Evolutionary conservation across 495 filamentous ascomycete genomes (phyloP), one percentile per base, ranked within the genome.

Genomic region (Penicillium samsonianum): DNA sequence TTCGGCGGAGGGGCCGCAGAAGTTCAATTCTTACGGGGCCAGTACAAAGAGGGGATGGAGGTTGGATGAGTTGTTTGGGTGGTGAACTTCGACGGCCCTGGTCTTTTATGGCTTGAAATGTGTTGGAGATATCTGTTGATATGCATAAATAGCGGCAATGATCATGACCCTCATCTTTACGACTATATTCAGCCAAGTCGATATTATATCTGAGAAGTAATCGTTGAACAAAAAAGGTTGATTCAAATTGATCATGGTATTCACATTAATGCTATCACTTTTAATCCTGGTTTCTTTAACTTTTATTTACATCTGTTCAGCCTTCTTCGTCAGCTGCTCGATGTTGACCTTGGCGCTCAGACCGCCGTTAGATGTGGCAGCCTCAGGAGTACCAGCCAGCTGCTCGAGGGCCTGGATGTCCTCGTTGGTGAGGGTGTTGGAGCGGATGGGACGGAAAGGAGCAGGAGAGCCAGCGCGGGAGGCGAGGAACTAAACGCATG

Each of bases 1-100:
- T 5, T 78, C 79, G 48, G 76, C 78, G 0, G 86, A 89, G 61
- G 85, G 85, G 1, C 82, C 83, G 16, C 81, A 84, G 67, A 35
- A 65, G 22, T 67, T 67, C 26, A 57, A 68, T 61, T 51, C 61
- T 12, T 74, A 67, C 44, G 55, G 55, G 12, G 42, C 50, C 17
- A 55, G 42, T 6, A 35, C 57, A 53, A 64, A 54, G 59, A 58
- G 58, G 35, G 44, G 52, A 5, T 58, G 49, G 63, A 41, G 45
- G 43, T 57, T 65, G 61, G 37, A 50, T 50, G 49, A 37, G 41
- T 8, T 67, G 14, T 57, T 60, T 42, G 40, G 47, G 5, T 56
- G 58, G 38, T 63, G 48, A 62, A 20, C 17, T 54, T 17, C 23
- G 2, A 16, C n/a, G 22, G 22, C 5, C 35, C 14, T 28, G 16